phyloP scores from a whole-genome alignment of 192 early-diverging fungal species.

The Phycomyces blakesleeanus region DNA sequence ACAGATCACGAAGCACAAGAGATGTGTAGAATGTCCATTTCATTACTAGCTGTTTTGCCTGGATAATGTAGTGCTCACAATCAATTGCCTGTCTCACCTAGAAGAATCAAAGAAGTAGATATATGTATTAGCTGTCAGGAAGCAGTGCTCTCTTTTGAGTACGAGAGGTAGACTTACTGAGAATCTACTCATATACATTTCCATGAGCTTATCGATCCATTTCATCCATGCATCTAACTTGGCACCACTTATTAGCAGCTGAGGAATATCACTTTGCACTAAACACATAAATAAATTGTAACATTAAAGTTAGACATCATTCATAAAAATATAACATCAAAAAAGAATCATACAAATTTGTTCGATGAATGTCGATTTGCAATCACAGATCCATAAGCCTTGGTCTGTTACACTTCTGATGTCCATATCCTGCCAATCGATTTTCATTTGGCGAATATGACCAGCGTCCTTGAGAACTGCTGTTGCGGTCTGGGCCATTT shows the following conservation, averaged over 20 bases:
- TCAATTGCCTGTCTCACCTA: constrained; percentile 14
- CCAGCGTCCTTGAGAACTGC: constrained; percentile 31
- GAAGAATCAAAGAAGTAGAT: no score
- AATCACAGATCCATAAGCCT: constrained; percentile 48
- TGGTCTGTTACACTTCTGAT: constrained; percentile 43
- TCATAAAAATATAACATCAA: neutral
- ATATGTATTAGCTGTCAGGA: no score
- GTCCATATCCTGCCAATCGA: constrained; percentile 44
- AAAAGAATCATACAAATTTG: constrained; percentile 26
- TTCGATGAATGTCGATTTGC: constrained; percentile 34
- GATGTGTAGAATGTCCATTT: constrained; percentile 48
- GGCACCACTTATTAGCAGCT: constrained; percentile 22
- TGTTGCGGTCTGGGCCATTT: constrained; percentile 38
- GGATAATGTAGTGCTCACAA: constrained; percentile 33
- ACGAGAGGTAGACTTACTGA: constrained; percentile 2
- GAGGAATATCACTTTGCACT: constrained; percentile 35
- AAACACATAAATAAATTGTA: neutral
- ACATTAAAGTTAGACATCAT: no score
- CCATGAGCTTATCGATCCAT: constrained; percentile 36
- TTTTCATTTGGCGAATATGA: constrained; percentile 28
- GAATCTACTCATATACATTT: constrained; percentile 27
- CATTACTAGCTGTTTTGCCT: constrained; percentile 43
- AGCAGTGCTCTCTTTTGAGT: no score
- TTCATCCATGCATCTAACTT: constrained; percentile 41
- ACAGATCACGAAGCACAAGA: constrained; percentile 39